Conservation (phyloP, 2,329 filamentous ascomycete genomes). For the Colletotrichum liaoningense region DNA sequence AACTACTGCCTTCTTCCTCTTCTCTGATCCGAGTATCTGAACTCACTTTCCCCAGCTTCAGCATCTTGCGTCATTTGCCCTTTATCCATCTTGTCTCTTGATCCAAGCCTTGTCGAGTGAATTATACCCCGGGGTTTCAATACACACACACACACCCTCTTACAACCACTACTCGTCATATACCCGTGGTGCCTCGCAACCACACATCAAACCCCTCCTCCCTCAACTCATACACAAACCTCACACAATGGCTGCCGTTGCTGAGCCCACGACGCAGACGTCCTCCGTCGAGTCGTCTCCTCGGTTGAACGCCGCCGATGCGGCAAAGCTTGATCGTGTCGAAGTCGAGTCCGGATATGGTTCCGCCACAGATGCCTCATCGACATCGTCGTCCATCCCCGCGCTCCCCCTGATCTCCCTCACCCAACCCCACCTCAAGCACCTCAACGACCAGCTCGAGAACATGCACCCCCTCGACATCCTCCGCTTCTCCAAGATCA, state of each 20-base stretch:
- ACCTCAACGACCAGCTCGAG: conserved; percentile 90
- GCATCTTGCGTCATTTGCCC: conserved; percentile 36
- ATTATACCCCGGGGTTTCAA: conserved; percentile 32
- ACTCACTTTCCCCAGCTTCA: conserved; percentile 3
- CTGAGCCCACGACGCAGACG: conserved; percentile 43
- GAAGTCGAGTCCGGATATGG: conserved; percentile 87
- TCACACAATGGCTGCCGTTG: conserved; percentile 49
- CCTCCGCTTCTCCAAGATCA: conserved; percentile 89
- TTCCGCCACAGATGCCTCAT: conserved; percentile 49
- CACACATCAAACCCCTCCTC: conserved; percentile 26
- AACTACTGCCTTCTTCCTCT: conserved; percentile 14
- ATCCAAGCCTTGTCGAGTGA: conserved; percentile 19
- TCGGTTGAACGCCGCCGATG: conserved; percentile 46
- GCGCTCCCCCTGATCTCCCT: conserved; percentile 85
- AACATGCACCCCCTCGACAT: conserved; percentile 91
- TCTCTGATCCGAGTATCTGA: conserved; percentile 1
- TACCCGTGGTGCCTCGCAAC: neutral
- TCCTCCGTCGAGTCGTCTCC: conserved; percentile 55
- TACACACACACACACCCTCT: conserved; percentile 1
- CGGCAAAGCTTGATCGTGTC: conserved; percentile 54
- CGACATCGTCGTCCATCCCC: conserved; percentile 67
- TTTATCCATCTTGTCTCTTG: conserved; percentile 15
- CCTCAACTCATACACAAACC: conserved; percentile 42
- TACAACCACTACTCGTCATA: conserved; percentile 22
- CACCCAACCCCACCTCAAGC: conserved; percentile 87